Percentiles rank a stretch among this genome's conserved stretches.
Conservation (phyloP, 192 early-diverging fungal genomes). For the Geranomyces michiganensis region DNA sequence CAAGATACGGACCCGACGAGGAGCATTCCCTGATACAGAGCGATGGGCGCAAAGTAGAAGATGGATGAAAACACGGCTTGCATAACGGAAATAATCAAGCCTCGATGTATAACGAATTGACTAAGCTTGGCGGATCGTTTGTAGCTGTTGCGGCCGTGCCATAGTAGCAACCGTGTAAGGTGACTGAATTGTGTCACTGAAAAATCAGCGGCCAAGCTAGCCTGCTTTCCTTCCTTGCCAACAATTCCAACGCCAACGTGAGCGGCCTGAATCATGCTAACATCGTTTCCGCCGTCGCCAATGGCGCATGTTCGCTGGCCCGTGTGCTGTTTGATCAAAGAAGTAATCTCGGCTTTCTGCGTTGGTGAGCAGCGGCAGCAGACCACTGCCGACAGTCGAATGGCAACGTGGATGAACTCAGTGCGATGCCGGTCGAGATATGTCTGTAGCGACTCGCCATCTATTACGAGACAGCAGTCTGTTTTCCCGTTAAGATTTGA, state of each 20-base stretch:
- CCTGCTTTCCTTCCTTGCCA: slow-evolving; percentile 95
- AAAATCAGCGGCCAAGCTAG: slow-evolving; percentile 92
- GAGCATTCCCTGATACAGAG: slow-evolving; percentile 73
- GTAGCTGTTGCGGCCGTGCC: slow-evolving; percentile 94
- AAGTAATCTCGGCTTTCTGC: slow-evolving; percentile 92
- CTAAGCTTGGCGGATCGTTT: slow-evolving; percentile 89
- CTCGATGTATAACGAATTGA: slow-evolving; percentile 97
- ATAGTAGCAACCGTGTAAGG: slow-evolving; percentile 83
- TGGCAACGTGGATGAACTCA: slow-evolving; percentile 79
- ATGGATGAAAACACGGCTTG: slow-evolving; percentile 95
- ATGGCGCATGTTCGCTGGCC: slow-evolving; percentile 75
- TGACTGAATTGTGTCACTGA: slow-evolving; percentile 87
- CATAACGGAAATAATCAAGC: slow-evolving; percentile 96
- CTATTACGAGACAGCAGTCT: slow-evolving; percentile 86
- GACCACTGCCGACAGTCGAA: slow-evolving; percentile 81
- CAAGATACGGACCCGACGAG: background rate
- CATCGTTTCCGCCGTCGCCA: slow-evolving; percentile 97
- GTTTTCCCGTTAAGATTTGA: slow-evolving; percentile 68
- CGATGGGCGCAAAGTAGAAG: slow-evolving; percentile 97
- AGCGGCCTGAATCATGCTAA: slow-evolving; percentile 95
- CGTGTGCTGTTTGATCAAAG: slow-evolving; percentile 74
- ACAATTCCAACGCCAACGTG: slow-evolving; percentile 97
- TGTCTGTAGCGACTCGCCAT: slow-evolving; percentile 83
- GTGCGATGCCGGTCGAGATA: slow-evolving; percentile 72
- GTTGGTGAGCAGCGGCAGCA: slow-evolving; percentile 96